Evolutionary conservation across 805 yeast species (phyloP), one percentile per base, ranked within the genome.

Genomic region (Metschnikowia chrysomelidarum): DNA sequence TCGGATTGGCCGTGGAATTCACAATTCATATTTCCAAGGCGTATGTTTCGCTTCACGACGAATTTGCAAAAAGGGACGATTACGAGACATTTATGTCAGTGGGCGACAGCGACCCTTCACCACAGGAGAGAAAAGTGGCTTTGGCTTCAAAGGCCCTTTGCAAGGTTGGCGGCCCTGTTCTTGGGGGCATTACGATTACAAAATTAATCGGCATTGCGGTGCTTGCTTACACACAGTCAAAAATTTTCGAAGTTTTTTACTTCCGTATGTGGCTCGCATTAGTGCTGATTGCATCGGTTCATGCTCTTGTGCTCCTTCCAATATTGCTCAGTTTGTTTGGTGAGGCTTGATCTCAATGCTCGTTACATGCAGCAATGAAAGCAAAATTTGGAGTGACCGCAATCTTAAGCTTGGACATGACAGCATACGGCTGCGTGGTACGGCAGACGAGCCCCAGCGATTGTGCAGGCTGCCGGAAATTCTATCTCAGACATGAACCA

Each of bases 261-360:
- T 91, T 91, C 69, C 67, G 95, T 42, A 89, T 91, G 96, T 91
- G 98, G 98, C 62, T 85, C 9, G 69, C 88, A 1, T 67, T 91
- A 41, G 82, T 91, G 7, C 43, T 83, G 1, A 66, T 85, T 37
- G 96, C 95, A 1, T 78, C 89, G 0, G 46, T 83, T 1, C 97
- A 91, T 56, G 76, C 93, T 3, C 67, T 91, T 34, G 71, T 85
- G 24, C 75, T 91, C 38, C 64, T 91, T 34, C 98, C 98, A 0
- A 76, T 87, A 4, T 56, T 82, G 18, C 64, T 91, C 24, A 72
- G 87, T 17, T 60, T 68, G 33, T 66, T 70, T 46, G 94, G 93
- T 8, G 34, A 17, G 18, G 7, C 29, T 9, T 36, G 11, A n/a
- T n/a, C 7, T n/a, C 15, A 19, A 17, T 8, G 16, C 5, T 19